Evolutionary conservation across 2,329 filamentous ascomycete species (phyloP).

Genomic region (Capronia coronata): DNA sequence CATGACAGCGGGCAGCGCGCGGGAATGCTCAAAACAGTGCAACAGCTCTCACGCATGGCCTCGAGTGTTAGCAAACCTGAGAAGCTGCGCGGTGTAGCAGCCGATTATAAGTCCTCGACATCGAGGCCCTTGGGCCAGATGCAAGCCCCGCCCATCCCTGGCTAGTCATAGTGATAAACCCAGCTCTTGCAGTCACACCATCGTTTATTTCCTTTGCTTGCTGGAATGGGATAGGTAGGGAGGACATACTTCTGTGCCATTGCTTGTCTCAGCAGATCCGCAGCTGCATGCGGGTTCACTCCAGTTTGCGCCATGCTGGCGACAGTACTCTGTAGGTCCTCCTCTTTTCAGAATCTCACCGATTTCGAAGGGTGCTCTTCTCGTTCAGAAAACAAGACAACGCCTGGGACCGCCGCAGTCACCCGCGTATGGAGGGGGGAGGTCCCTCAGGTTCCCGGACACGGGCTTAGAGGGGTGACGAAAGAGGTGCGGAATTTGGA

Average conservation of each 20-base stretch:
- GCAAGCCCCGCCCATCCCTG: conserved; percentile 4
- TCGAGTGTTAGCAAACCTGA: conserved; percentile 1
- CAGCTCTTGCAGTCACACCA: conserved; percentile 10
- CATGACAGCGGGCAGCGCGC: background rate
- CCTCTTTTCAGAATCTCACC: conserved; percentile 13
- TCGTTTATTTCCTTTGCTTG: conserved; percentile 6
- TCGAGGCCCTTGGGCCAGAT: conserved; percentile 8
- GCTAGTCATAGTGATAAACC: conserved; percentile 3
- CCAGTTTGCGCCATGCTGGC: conserved; percentile 28
- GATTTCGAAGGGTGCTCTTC: background rate
- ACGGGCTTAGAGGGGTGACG: conserved; percentile 21
- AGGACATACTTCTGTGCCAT: conserved; percentile 52
- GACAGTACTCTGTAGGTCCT: conserved; percentile 9
- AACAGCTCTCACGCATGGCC: background rate
- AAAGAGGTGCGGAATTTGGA: conserved; percentile 25
- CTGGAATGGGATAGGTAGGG: conserved; percentile 19
- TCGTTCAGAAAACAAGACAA: background rate
- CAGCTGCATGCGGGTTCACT: conserved; percentile 45
- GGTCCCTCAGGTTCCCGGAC: conserved; percentile 21
- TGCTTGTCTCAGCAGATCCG: conserved; percentile 53
- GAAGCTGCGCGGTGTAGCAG: background rate
- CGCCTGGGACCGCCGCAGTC: conserved; percentile 13
- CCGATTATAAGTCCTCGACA: background rate
- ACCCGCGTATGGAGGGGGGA: conserved; percentile 15
- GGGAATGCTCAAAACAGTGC: background rate